Evolutionary conservation across 148 eudicot species (phyloP).

Genomic region (Fagopyrum homotropicum): DNA sequence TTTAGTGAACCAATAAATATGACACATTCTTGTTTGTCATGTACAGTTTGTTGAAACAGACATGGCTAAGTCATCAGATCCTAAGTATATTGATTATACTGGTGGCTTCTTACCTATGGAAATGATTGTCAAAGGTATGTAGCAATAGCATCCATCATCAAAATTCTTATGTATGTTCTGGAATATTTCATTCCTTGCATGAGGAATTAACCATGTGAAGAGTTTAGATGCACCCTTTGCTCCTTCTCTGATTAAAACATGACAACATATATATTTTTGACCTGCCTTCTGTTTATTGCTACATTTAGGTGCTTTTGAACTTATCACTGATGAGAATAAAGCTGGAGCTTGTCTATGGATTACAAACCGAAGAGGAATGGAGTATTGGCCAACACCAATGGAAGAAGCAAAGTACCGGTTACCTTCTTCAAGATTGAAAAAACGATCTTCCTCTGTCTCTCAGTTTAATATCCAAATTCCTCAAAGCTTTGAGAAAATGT

Average conservation of each 20-base stretch:
- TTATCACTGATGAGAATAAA: conserved; percentile 71
- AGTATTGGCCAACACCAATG: conserved; percentile 89
- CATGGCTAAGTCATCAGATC: conserved; percentile 36
- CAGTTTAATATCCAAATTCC: conserved; percentile 51
- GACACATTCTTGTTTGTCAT: conserved; percentile 12
- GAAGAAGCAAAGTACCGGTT: conserved; percentile 85
- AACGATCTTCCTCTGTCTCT: conserved; percentile 24
- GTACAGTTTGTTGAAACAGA: conserved; percentile 78
- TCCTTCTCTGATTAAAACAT: background rate
- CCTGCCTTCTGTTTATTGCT: conserved; percentile 4
- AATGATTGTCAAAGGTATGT: conserved; percentile 59
- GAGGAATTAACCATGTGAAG: background rate
- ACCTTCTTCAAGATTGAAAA: conserved; percentile 33
- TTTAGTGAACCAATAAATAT: background rate
- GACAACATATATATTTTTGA: background rate
- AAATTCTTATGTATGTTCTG: background rate
- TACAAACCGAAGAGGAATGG: conserved; percentile 78
- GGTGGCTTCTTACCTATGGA: conserved; percentile 86
- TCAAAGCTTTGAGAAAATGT: conserved; percentile 82
- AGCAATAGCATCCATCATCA: background rate
- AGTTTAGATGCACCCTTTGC: background rate
- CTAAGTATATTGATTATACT: conserved; percentile 23
- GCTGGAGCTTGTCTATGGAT: conserved; percentile 96
- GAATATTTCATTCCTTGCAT: background rate
- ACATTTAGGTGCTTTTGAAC: conserved; percentile 73